Base-by-base conservation (phyloP, 192 early-diverging fungal genomes). In the Pilaira anomala region DNA sequence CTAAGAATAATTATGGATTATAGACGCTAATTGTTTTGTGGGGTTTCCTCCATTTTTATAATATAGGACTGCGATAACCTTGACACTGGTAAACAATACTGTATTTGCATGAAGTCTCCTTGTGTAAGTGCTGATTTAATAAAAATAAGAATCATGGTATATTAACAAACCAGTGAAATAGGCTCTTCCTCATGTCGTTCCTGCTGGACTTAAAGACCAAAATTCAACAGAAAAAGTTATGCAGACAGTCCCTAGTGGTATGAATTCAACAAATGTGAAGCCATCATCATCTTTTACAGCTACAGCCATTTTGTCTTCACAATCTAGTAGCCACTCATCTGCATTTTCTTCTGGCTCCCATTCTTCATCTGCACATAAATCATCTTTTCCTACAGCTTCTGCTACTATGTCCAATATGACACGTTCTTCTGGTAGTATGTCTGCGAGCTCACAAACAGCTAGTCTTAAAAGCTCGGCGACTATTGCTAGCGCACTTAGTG, bases 41-140 rank as follows among this genome's bases (percentile, higher is more conserved):
- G n/a, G n/a, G n/a, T n/a, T n/a, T n/a, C n/a, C n/a, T n/a, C n/a
- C n/a, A n/a, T n/a, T n/a, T n/a, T n/a, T n/a, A n/a, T n/a, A n/a
- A 22, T 22, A 42, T 57, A 57, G 55, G 55, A 57, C 16, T 57
- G 55, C 41, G 55, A 57, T 57, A 57, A 57, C 14, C 33, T 57
- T 12, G 55, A 57, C 41, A 57, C 11, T 14, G 55, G 55, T 1
- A 57, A 40, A 36, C 55, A 33, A 57, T 57, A 24, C 36, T 57
- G 55, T 41, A 36, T 57, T 12, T 57, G 55, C 22, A 57, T 57
- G 55, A 57, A 7, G 16, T 41, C 39, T 26, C 55, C 55, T 41
- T 58, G 55, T 14, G 55, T 58, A 58, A 58, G 55, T 58, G 2
- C 6, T 3, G n/a, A n/a, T 13, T 36, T 41, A 5, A 14, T 11